Conservation (phyloP, 2,329 filamentous ascomycete genomes). For the Aureobasidium sp. region DNA sequence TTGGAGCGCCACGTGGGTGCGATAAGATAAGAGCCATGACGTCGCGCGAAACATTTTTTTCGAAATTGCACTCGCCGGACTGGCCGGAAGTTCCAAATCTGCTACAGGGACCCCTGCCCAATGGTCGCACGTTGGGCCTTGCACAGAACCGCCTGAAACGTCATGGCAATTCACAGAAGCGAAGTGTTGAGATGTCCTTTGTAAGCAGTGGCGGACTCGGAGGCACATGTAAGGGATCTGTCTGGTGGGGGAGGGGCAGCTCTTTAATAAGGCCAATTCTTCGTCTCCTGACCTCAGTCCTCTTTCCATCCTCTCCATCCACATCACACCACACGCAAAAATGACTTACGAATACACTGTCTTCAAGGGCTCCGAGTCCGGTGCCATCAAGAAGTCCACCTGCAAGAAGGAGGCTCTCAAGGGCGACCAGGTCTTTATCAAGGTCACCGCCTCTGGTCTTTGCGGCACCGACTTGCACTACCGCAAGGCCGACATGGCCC, state of each 20-base stretch:
- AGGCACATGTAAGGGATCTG: neutral
- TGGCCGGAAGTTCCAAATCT: neutral
- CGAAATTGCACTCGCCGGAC: neutral
- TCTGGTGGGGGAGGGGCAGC: neutral
- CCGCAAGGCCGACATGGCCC: constrained; percentile 37
- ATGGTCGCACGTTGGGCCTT: neutral
- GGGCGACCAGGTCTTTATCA: constrained; percentile 53
- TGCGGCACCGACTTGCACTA: constrained; percentile 54
- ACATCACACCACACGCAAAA: constrained; percentile 16
- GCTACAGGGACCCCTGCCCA: neutral
- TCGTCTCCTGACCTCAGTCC: neutral
- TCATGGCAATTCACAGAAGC: constrained; percentile 8
- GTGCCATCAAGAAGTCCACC: constrained; percentile 46
- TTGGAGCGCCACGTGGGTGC: neutral
- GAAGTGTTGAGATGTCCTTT: constrained; percentile 10
- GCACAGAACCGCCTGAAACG: neutral
- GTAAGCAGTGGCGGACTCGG: constrained; percentile 16
- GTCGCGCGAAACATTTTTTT: neutral
- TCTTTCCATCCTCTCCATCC: neutral
- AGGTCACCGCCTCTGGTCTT: constrained; percentile 59
- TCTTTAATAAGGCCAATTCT: constrained; percentile 6
- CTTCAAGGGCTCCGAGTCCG: constrained; percentile 55
- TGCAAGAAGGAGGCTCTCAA: constrained; percentile 42
- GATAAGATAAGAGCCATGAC: constrained; percentile 13
- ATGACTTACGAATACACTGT: constrained; percentile 48